Base-by-base conservation (phyloP, 495 filamentous ascomycete species). In the Penicillium samsonianum region DNA sequence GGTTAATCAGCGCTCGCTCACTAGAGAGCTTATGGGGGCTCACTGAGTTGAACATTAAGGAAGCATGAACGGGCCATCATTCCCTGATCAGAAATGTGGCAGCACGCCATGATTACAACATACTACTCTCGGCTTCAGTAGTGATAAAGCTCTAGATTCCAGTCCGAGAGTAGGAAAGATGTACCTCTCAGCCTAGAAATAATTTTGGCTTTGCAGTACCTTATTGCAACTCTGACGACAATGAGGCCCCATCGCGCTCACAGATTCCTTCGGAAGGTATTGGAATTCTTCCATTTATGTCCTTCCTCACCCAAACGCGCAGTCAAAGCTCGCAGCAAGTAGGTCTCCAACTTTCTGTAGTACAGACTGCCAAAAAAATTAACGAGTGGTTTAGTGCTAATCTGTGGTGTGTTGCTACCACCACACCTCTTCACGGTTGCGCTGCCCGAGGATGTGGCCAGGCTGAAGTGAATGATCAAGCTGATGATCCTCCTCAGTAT, bases 21-120 rank as follows among this genome's bases (percentile, higher is more conserved):
- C 5, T 37, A n/a, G 33, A 37, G 5, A 3, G 14, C 33, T 16
- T 37, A 37, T n/a, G 33, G 14, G 5, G 33, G 1, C 16, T 35
- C 33, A 37, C 44, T 16, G 12, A n/a, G 16, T 46, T 22, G 42
- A 3, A 25, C 4, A 26, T 2, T 16, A 25, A 45, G 19, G 4
- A n/a, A 45, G 1, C 17, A 48, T 45, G n/a, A 40, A 7, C 49
- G 49, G 35, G n/a, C 16, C 8, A 28, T n/a, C 35, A 19, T 51
- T 51, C 35, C 49, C 9, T 28, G 22, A 17, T 26, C 7, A 40
- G 9, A 26, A 10, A 17, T n/a, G 22, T 22, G 25, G 22, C 14
- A 41, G 16, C 8, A 52, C 35, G 49, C 33, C 49, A 52, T 52
- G 16, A 41, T 52, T 52, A 52, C 49, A 22, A 30, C 49, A 41